Base-by-base conservation (phyloP, 371 early-diverging fungal species). In the Lichtheimia ramosa region DNA sequence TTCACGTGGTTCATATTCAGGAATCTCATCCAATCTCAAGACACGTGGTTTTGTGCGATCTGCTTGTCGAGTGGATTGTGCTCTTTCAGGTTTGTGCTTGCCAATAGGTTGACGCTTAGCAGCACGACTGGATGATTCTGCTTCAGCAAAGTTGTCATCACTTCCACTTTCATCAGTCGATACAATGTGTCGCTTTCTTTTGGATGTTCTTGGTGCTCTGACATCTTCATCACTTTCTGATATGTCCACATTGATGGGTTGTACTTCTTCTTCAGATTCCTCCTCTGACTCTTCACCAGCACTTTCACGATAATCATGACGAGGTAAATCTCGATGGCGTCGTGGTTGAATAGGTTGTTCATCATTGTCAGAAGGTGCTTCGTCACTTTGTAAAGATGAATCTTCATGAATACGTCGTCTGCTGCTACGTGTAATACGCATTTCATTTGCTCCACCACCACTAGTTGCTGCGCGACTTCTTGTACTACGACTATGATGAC, bases 1-100 rank as follows among this genome's bases (percentile, higher is more conserved):
- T 43, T 86, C 84, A 0, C 82, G 73, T 0, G 83, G 84, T 43
- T 65, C 75, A 53, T 75, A 67, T 5, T 60, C 52, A 41, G 66
- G 61, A 27, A 78, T 70, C 52, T 81, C 69, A 43, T 75, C 60
- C 51, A 62, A 54, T 18, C 58, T 58, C 59, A 82, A 46, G 50
- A 60, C 48, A 52, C 70, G 62, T 13, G 55, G 39, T 48, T 62
- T 54, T 20, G 25, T 15, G 18, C 54, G 62, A 5, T 18, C 54
- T 13, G 56, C 63, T 48, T 67, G 71, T 40, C 59, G 66, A 51
- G 59, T 48, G 39, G 56, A 34, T 2, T 34, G 53, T n/a, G 24
- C 42, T 21, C 14, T 10, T 43, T 62, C 56, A 7, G 57, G 43
- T 20, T 53, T 58, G 12, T 42, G 18, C 5, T 54, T 40, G 15